Conservation (phyloP, 2,329 filamentous ascomycete genomes). For the Pseudopyricularia javanii region DNA sequence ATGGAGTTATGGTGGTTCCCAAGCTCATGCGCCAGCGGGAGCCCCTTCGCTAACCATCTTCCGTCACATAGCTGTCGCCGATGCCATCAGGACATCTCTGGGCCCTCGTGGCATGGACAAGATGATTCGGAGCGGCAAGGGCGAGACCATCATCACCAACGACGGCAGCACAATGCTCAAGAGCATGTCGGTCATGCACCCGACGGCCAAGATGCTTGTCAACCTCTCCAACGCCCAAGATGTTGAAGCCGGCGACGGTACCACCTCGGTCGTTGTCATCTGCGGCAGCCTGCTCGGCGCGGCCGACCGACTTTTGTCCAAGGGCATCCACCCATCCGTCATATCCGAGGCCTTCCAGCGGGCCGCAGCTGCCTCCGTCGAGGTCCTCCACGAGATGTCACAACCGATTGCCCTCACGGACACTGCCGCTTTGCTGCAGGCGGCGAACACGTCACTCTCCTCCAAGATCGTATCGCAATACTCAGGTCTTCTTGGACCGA, state of each 20-base stretch:
- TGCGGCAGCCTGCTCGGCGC: constrained; percentile 89
- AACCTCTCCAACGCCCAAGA: constrained; percentile 95
- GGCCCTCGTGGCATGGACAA: constrained; percentile 98
- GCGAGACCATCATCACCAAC: constrained; percentile 98
- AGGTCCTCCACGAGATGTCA: constrained; percentile 90
- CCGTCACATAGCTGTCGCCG: constrained; percentile 64
- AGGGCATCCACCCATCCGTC: constrained; percentile 93
- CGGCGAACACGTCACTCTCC: constrained; percentile 89
- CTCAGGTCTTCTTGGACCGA: constrained; percentile 86
- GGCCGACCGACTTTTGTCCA: constrained; percentile 78
- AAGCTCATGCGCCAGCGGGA: not conserved
- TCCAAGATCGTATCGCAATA: constrained; percentile 99
- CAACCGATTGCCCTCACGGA: constrained; percentile 83
- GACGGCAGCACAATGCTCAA: constrained; percentile 98
- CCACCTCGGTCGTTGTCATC: constrained; percentile 96
- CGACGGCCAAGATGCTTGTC: constrained; percentile 98
- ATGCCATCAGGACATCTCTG: constrained; percentile 93
- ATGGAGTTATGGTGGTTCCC: constrained; percentile 15
- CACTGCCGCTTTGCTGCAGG: constrained; percentile 82
- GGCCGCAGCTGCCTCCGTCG: constrained; percentile 77
- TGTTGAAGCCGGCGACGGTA: constrained; percentile 96
- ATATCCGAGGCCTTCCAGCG: constrained; percentile 97
- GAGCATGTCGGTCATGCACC: constrained; percentile 98
- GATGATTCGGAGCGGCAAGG: constrained; percentile 96
- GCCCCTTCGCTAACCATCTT: constrained; percentile 9